Evolutionary conservation across 805 yeast genomes (phyloP).

Genomic region (Candida corydali): DNA sequence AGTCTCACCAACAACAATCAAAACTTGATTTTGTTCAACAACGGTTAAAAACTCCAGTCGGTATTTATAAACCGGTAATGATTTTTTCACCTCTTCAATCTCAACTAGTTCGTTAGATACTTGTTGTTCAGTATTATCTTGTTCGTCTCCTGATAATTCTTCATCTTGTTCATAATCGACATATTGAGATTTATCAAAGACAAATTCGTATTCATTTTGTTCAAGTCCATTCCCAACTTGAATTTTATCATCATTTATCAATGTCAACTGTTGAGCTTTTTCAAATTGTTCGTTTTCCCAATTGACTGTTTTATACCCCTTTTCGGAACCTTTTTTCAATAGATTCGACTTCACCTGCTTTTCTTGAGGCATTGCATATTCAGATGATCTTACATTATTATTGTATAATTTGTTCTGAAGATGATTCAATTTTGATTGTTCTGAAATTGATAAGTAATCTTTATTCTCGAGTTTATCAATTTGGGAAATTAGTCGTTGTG

Average conservation of each 20-base stretch:
- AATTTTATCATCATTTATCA: slow-evolving; percentile 36
- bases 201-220: slow-evolving; percentile 62
- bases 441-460: slow-evolving; percentile 45
- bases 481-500: background rate
- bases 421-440: slow-evolving; percentile 2
- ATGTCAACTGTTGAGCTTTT: slow-evolving; percentile 30
- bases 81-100: slow-evolving; percentile 52
- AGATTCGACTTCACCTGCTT: background rate
- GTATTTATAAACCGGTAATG: slow-evolving; percentile 72
- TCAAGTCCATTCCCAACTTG: slow-evolving; percentile 33
- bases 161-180: slow-evolving; percentile 21
- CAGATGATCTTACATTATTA: slow-evolving; percentile 7
- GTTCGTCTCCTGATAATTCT: slow-evolving; percentile 13
- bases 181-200: slow-evolving; percentile 62
- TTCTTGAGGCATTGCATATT: slow-evolving; percentile 5
- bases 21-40: slow-evolving; percentile 57
- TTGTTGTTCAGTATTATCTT: slow-evolving; percentile 3
- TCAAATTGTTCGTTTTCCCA: slow-evolving; percentile 56
- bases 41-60: slow-evolving; percentile 58
- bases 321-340: slow-evolving; percentile 6
- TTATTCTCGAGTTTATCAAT: slow-evolving; percentile 35
- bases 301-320: slow-evolving; percentile 3
- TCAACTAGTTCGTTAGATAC: slow-evolving; percentile 5
- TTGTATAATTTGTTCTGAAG: slow-evolving; percentile 2
- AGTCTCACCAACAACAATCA: slow-evolving; percentile 80